These are phyloP conservation scores for Hypoxylon lienhwacheense DNA, from an alignment of 495 filamentous ascomycete species.

Conservation along the genomic window DNA sequence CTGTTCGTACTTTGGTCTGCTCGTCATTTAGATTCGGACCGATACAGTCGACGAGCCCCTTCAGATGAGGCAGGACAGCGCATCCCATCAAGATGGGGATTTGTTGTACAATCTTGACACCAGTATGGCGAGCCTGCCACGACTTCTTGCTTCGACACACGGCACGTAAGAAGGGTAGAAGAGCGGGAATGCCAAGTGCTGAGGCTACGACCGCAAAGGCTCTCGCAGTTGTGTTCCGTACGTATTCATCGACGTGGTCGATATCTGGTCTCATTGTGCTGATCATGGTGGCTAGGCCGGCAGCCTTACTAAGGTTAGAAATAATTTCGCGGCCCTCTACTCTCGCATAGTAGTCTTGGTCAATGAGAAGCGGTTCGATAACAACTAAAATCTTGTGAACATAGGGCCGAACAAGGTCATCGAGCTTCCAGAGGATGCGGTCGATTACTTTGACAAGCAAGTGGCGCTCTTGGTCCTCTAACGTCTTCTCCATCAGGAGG, in stretches of 20 bases:
- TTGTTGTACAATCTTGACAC: conserved; percentile 98
- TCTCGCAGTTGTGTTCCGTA: conserved; percentile 97
- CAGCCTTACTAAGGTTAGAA: conserved; percentile 94
- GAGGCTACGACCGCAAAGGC: conserved; percentile 98
- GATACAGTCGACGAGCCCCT: conserved; percentile 95
- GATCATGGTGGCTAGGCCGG: conserved; percentile 98
- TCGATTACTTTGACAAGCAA: conserved; percentile 99
- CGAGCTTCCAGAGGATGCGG: conserved; percentile 96
- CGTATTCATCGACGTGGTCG: conserved; percentile 97
- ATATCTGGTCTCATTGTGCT: conserved; percentile 99
- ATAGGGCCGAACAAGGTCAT: conserved; percentile 93
- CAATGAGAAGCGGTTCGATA: conserved; percentile 97
- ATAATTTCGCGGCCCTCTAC: conserved; percentile 99
- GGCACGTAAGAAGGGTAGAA: conserved; percentile 91
- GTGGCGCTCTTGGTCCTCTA: conserved; percentile 99
- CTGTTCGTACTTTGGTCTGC: conserved; percentile 94
- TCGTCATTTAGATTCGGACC: conserved; percentile 95
- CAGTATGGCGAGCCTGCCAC: conserved; percentile 98
- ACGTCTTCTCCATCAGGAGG: conserved; percentile 95
- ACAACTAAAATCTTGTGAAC: conserved; percentile 99
- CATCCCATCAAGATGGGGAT: conserved; percentile 99
- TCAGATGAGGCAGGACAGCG: conserved; percentile 93
- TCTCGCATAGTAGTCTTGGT: conserved; percentile 98
- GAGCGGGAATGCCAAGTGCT: conserved; percentile 91
- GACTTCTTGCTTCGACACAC: conserved; percentile 98